Conservation (phyloP, 75 land plant species). For the Larix kaempferi region DNA sequence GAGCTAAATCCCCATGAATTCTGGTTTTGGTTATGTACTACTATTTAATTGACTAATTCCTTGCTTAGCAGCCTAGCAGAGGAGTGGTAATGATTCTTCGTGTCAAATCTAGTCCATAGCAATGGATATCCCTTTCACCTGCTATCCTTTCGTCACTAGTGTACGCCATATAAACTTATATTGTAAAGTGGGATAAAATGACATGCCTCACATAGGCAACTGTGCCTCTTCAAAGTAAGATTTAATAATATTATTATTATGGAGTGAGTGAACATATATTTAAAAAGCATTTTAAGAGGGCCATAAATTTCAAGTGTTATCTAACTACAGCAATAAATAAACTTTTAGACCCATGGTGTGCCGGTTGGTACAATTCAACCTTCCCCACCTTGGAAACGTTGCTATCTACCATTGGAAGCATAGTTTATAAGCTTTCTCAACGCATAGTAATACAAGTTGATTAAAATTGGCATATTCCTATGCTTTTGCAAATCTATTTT, state of each 20-base stretch:
- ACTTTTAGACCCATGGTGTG: background rate
- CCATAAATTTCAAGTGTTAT: too few relatives aligned
- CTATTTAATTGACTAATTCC: background rate
- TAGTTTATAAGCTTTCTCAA: background rate
- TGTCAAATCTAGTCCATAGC: background rate
- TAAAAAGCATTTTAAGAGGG: too few relatives aligned
- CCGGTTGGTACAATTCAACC: background rate
- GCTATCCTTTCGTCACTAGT: background rate
- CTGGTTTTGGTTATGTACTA: background rate
- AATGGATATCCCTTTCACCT: background rate
- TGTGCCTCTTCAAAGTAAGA: background rate
- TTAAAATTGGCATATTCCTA: background rate
- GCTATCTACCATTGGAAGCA: background rate
- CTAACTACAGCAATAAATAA: too few relatives aligned
- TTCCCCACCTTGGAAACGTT: background rate
- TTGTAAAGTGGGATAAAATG: background rate
- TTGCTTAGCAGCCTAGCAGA: slow-evolving; percentile 2
- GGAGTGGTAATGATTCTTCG: too few relatives aligned
- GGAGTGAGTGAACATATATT: too few relatives aligned
- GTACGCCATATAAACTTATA: background rate
- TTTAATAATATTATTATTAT: too few relatives aligned
- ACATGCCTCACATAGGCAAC: background rate
- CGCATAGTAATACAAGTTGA: too few relatives aligned
- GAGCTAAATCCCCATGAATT: background rate
- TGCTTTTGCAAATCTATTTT: background rate